Base-by-base conservation (phyloP, 257 asterid species). In the Scutellaria minor region DNA sequence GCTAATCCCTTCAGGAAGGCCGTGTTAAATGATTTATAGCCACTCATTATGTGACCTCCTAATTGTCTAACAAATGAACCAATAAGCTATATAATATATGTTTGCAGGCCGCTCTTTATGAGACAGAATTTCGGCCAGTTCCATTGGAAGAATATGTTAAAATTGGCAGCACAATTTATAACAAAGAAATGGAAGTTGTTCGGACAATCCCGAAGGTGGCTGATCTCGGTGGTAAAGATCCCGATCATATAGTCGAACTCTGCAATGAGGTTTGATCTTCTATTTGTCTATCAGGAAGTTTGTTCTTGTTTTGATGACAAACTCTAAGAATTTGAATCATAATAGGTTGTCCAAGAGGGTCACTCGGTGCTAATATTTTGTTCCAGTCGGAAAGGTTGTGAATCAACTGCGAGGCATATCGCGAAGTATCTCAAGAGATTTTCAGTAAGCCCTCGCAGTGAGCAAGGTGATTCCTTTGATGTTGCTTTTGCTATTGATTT, bases 301-400 rank as follows among this genome's bases (percentile, higher is more conserved):
- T 68, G 47, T 46, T 69, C 63, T 81, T 68, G 76, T 73, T 54
- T 59, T 63, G 46, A 31, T 40, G 74, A 79, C 53, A 68, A 68
- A 62, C 42, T 71, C 5, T 50, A 71, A 76, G 62, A 72, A 7
- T 37, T 64, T 73, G 69, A 80, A 79, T 75, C 53, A 24, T 55
- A 65, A 64, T 82, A 92, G 96, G 92, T 94, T 83, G 99, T 94
- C 76, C 99, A 87, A 87, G 99, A 94, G 67, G 97, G 97, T 76
- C 93, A 94, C 87, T 94, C 98, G 7, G 99, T 94, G 77, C 89
- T 94, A 47, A 88, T 94, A 78, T 94, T 94, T 80, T 94, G 99
- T 80, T 88, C 99, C 66, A 94, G 97, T 73, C 87, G 98, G 44
- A 94, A 89, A 88, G 99, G 99, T 59, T 94, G 99, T 75, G 99